A percentile compares a stretch with the other conserved stretches of the same genome.
phyloP scores from a whole-genome alignment of 257 asterid genomes.

The Leonotis leonurus region DNA sequence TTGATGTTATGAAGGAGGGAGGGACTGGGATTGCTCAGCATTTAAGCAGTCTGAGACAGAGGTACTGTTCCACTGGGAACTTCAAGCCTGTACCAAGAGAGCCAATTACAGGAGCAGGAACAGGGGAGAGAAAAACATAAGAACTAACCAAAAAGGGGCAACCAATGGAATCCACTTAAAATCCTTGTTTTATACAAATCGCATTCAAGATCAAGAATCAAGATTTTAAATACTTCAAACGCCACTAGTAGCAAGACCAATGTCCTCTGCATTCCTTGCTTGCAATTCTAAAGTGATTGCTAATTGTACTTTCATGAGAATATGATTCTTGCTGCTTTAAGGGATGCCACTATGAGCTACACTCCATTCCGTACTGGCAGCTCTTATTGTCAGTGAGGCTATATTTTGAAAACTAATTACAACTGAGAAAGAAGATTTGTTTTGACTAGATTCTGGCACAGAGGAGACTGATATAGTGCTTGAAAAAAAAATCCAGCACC shows the following conservation, averaged over 20 bases:
- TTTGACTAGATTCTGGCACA: not conserved
- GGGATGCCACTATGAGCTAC: too few species aligned
- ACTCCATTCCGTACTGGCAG: too few species aligned
- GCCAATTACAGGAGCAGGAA: slow-evolving; percentile 1
- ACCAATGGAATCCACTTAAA: not conserved
- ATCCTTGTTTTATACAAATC: not conserved
- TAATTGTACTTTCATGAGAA: too few species aligned
- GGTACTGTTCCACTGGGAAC: slow-evolving; percentile 40
- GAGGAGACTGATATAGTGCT: not conserved
- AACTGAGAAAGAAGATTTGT: too few species aligned
- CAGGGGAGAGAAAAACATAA: not conserved
- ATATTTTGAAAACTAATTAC: not conserved
- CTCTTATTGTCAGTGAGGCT: too few species aligned
- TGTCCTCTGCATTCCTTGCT: too few species aligned
- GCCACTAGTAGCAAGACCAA: too few species aligned
- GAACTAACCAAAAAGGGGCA: not conserved
- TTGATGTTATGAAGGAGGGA: not conserved
- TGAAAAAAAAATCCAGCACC: too few species aligned
- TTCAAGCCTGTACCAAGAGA: slow-evolving; percentile 47
- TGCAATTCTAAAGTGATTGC: too few species aligned
- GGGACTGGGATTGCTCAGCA: slow-evolving; percentile 8
- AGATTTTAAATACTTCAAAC: too few species aligned
- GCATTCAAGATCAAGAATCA: not conserved
- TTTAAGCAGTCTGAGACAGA: slow-evolving; percentile 49
- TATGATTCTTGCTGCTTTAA: too few species aligned